These are phyloP conservation scores for Lactuca sativa DNA, from an alignment of 129 eudicot genomes.

Conservation along the genomic window DNA sequence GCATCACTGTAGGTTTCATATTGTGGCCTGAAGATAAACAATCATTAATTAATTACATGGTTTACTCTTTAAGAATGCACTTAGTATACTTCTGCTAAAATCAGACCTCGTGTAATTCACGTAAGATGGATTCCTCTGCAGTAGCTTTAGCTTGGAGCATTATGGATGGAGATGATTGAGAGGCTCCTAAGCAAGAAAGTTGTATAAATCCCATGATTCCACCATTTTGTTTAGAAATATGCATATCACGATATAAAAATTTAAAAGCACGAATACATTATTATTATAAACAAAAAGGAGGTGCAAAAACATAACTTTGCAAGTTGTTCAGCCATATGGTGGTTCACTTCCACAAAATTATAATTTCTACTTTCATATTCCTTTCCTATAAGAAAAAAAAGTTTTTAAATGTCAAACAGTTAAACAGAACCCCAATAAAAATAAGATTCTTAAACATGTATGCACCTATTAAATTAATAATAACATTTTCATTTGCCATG, in stretches of 20 bases:
- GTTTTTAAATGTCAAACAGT: background rate
- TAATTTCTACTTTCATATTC: constrained; percentile 90
- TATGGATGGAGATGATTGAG: constrained; percentile 78
- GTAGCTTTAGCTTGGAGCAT: constrained; percentile 91
- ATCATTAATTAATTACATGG: background rate
- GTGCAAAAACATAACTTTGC: constrained; percentile 58
- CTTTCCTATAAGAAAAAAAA: constrained; percentile 48
- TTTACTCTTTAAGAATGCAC: constrained; percentile 2
- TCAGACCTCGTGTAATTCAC: constrained; percentile 73
- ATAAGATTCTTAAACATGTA: background rate
- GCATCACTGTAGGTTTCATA: constrained; percentile 84
- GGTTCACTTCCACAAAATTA: constrained; percentile 88
- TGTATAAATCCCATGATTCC: constrained; percentile 95
- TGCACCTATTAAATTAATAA: constrained; percentile 91
- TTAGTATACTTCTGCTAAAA: background rate
- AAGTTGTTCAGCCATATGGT: constrained; percentile 85
- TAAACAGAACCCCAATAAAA: background rate
- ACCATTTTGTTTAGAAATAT: constrained; percentile 93
- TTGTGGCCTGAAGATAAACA: constrained; percentile 70
- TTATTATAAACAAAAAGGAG: background rate
- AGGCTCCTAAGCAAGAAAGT: constrained; percentile 93
- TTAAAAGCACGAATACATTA: background rate
- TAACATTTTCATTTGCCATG: constrained; percentile 98
- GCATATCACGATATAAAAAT: constrained; percentile 16
- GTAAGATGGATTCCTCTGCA: constrained; percentile 79